These are phyloP conservation scores for Rhodotorula sp. DNA, from an alignment of 1,284 basidiomycete genomes.

Conservation along the genomic window DNA sequence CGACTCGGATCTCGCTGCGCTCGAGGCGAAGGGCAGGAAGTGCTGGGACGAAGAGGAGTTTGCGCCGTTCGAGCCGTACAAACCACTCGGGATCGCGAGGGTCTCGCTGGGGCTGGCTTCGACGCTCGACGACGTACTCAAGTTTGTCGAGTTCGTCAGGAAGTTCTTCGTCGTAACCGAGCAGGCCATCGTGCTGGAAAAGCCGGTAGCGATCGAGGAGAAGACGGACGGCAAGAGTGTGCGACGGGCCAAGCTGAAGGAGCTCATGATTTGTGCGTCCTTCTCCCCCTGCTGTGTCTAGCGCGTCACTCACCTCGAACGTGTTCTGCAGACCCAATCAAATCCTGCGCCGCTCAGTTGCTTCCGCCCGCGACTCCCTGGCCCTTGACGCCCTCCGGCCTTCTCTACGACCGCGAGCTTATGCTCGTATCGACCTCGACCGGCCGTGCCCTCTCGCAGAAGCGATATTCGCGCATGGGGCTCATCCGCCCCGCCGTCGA, in stretches of 20 bases:
- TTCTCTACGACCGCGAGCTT: conserved; percentile 36
- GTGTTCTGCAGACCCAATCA: conserved; percentile 35
- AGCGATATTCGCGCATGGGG: conserved; percentile 36
- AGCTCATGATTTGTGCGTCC: conserved; percentile 23
- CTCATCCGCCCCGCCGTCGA: conserved; percentile 32
- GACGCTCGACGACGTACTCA: conserved; percentile 26
- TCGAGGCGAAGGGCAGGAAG: conserved; percentile 10
- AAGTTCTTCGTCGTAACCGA: conserved; percentile 22
- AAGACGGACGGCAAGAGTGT: neutral
- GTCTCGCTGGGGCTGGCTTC: conserved; percentile 38
- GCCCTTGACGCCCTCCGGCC: conserved; percentile 28
- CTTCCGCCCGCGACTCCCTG: conserved; percentile 4
- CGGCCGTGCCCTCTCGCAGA: conserved; percentile 31
- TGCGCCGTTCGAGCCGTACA: conserved; percentile 11
- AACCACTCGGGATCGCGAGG: conserved; percentile 29
- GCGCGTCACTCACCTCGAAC: neutral
- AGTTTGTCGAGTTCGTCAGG: conserved; percentile 30
- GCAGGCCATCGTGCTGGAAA: neutral
- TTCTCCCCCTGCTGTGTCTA: neutral
- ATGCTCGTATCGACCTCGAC: conserved; percentile 35
- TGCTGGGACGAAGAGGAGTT: conserved; percentile 41
- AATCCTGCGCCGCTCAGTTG: conserved; percentile 33
- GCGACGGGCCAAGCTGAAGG: conserved; percentile 5
- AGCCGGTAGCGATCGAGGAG: neutral
- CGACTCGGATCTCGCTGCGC: conserved; percentile 17